phyloP scores from a whole-genome alignment of 768 basidiomycete genomes.

The Gymnopilus junonius region DNA sequence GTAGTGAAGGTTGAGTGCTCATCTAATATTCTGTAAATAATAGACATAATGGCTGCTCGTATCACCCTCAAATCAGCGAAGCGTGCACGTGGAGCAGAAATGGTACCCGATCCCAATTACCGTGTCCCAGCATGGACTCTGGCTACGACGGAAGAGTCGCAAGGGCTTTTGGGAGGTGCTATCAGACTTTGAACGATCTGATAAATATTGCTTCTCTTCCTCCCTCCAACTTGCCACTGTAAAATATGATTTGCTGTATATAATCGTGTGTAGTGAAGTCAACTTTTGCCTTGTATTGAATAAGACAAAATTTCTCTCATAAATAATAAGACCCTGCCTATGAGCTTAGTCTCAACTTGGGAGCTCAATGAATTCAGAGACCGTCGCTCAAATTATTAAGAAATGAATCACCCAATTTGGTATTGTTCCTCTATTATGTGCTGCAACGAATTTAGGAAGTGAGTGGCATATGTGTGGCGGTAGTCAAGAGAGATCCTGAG shows the following conservation, averaged over 20 bases:
- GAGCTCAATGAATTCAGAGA: too few species aligned
- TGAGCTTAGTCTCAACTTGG: too few species aligned
- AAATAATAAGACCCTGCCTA: too few species aligned
- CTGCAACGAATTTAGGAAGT: too few species aligned
- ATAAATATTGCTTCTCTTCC: too few species aligned
- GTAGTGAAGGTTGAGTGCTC: background rate
- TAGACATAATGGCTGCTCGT: background rate
- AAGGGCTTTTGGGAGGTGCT: background rate
- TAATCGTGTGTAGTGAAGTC: background rate
- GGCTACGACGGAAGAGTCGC: constrained; percentile 6
- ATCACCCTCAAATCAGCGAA: constrained; percentile 1
- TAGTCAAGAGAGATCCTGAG: too few species aligned
- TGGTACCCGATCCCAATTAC: constrained; percentile 6
- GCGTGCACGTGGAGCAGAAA: background rate
- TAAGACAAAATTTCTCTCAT: too few species aligned
- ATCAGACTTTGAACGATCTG: background rate
- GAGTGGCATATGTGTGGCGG: too few species aligned
- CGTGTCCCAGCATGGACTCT: constrained; percentile 10
- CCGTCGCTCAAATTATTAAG: too few species aligned
- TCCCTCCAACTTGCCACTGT: background rate
- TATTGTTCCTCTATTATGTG: too few species aligned
- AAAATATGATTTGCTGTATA: background rate
- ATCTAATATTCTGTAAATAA: too few species aligned
- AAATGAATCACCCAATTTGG: too few species aligned
- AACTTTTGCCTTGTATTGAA: background rate